A percentile compares a stretch with the other conserved stretches of the same genome.
Evolutionary conservation across 192 early-diverging fungal genomes (phyloP).

Genomic region (Backusella circina): DNA sequence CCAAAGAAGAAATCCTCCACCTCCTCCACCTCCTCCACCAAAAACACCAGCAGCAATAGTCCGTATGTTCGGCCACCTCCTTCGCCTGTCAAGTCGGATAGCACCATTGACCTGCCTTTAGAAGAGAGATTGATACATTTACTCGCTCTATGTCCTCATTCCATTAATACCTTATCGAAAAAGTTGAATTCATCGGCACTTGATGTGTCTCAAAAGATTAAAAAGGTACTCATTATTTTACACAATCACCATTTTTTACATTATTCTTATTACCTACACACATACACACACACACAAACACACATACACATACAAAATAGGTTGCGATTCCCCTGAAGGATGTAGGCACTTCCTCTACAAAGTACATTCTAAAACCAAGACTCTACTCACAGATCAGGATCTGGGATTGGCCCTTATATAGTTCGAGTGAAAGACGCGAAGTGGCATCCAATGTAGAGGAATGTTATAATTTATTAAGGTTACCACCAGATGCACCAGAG

Average conservation of each 20-base stretch:
- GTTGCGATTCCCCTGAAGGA: constrained; percentile 9
- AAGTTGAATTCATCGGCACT: constrained; percentile 7
- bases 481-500: constrained; percentile 19
- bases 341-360: background rate
- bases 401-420: constrained; percentile 30
- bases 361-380: constrained; percentile 20
- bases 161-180: background rate
- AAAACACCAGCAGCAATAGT: background rate
- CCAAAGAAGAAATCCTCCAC: background rate
- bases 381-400: constrained; percentile 22
- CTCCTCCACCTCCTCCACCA: background rate
- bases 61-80: background rate
- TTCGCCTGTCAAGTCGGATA: background rate
- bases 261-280: background rate
- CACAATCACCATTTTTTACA: background rate
- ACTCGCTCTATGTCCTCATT: background rate
- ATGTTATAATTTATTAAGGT: constrained; percentile 12
- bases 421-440: constrained; percentile 10
- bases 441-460: constrained; percentile 17
- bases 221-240: background rate
- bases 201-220: background rate
- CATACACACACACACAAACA: too few species aligned
- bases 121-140: constrained; percentile 15
- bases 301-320: too few species aligned
- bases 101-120: background rate